Evolutionary conservation across 768 basidiomycete species (phyloP).

Genomic region (Fomitopsis serialis): DNA sequence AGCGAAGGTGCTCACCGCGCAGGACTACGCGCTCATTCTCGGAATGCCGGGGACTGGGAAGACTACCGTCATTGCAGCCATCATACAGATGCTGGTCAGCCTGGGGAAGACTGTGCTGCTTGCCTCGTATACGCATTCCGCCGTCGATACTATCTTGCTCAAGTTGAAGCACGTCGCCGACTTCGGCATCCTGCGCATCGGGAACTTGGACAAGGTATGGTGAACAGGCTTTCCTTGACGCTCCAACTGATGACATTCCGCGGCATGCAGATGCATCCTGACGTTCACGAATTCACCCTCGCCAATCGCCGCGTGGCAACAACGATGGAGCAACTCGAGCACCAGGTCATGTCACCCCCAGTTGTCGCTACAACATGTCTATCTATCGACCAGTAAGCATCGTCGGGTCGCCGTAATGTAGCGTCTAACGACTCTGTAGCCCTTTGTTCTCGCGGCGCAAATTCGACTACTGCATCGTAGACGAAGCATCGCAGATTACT

Average conservation of each 20-base stretch:
- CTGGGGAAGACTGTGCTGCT: slow-evolving; percentile 85
- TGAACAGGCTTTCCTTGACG: no score
- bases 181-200: slow-evolving; percentile 77
- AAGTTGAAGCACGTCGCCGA: slow-evolving; percentile 64
- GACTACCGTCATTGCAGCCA: slow-evolving; percentile 87
- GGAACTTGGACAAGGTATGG: slow-evolving; percentile 87
- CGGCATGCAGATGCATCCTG: slow-evolving; percentile 79
- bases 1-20: slow-evolving; percentile 65
- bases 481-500: slow-evolving; percentile 97
- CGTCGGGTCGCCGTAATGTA: neutral
- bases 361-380: slow-evolving; percentile 96
- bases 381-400: slow-evolving; percentile 84
- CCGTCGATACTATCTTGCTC: slow-evolving; percentile 93
- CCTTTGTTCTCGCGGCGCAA: slow-evolving; percentile 77
- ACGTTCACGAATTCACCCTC: slow-evolving; percentile 68
- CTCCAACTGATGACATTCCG: no score
- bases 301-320: slow-evolving; percentile 46
- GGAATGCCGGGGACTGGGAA: slow-evolving; percentile 99
- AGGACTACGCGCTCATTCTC: slow-evolving; percentile 87
- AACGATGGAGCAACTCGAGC: slow-evolving; percentile 79
- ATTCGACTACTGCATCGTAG: slow-evolving; percentile 97
- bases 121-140: slow-evolving; percentile 95
- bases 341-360: slow-evolving; percentile 78
- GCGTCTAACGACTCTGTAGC: slow-evolving; percentile 32
- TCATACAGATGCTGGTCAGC: slow-evolving; percentile 74